Percentiles rank a stretch among this genome's conserved stretches.
Conservation (phyloP, 495 filamentous ascomycete species). For the Aspergillus nanangensis region DNA sequence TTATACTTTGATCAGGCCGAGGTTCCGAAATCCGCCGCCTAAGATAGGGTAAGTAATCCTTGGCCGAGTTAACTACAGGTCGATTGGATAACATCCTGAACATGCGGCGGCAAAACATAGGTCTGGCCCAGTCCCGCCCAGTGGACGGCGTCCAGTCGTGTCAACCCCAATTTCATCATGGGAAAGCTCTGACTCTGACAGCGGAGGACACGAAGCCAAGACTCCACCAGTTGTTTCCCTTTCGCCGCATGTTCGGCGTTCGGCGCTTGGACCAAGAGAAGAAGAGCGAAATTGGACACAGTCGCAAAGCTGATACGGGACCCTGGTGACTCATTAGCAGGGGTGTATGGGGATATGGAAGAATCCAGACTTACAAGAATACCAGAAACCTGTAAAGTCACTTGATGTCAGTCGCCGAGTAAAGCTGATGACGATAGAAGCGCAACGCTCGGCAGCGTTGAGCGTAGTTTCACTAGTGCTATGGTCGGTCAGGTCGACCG, state of each 20-base stretch:
- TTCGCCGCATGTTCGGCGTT: constrained; percentile 23
- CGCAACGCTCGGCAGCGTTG: constrained; percentile 31
- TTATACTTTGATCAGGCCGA: neutral
- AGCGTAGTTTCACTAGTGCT: constrained; percentile 25
- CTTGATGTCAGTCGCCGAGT: constrained; percentile 22
- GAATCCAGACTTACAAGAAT: constrained; percentile 36
- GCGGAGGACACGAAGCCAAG: constrained; percentile 27
- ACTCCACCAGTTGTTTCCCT: constrained; percentile 28
- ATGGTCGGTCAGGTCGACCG: constrained; percentile 20
- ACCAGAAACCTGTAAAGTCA: constrained; percentile 33
- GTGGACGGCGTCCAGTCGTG: constrained; percentile 26
- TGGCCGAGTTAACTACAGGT: neutral
- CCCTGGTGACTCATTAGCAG: too few relatives aligned
- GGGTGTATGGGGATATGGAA: too few relatives aligned
- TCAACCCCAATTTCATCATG: constrained; percentile 28
- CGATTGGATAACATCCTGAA: constrained; percentile 15
- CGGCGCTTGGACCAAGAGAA: constrained; percentile 32
- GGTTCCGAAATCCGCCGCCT: neutral
- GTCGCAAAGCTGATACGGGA: constrained; percentile 34
- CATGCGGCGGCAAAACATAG: constrained; percentile 25
- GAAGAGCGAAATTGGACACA: constrained; percentile 31
- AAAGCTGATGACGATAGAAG: constrained; percentile 28
- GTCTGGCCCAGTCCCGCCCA: constrained; percentile 22
- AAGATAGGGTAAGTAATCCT: neutral
- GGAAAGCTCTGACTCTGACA: constrained; percentile 27